Evolutionary conservation across 2,329 filamentous ascomycete species (phyloP).

Genomic region (Xylaria polymorpha): DNA sequence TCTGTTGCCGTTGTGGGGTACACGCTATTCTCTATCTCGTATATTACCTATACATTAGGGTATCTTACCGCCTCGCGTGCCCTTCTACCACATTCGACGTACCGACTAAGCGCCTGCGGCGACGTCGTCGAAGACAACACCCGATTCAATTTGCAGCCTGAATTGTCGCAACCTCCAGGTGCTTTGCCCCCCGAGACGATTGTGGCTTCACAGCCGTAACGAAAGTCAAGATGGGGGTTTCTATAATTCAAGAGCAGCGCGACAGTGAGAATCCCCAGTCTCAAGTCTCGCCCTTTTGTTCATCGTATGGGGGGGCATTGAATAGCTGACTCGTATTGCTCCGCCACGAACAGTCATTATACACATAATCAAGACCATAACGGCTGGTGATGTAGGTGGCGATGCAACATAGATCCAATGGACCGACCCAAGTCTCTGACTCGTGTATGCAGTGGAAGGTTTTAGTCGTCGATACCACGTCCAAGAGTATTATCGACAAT

Average conservation of each 20-base stretch:
- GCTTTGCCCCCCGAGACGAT: slow-evolving; percentile 27
- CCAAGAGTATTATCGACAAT: slow-evolving; percentile 88
- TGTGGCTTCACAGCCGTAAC: slow-evolving; percentile 36
- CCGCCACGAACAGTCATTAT: slow-evolving; percentile 69
- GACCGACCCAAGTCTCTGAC: slow-evolving; percentile 20
- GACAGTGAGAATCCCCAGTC: slow-evolving; percentile 66
- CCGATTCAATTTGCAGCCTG: slow-evolving; percentile 16
- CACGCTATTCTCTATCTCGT: slow-evolving; percentile 16
- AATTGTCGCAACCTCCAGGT: slow-evolving; percentile 23
- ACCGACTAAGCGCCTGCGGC: not conserved
- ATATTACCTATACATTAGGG: not conserved
- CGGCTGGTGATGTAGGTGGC: slow-evolving; percentile 78
- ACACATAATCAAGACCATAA: slow-evolving; percentile 79
- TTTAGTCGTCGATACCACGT: slow-evolving; percentile 85
- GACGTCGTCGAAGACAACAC: not conserved
- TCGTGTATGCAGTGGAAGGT: slow-evolving; percentile 86
- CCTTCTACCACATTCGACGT: not conserved
- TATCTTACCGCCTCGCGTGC: not conserved
- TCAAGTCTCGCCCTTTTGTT: slow-evolving; percentile 1
- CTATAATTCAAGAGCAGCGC: slow-evolving; percentile 85
- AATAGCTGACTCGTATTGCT: slow-evolving; percentile 26
- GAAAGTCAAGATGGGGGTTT: slow-evolving; percentile 79
- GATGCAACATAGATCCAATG: not conserved
- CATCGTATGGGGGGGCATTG: not conserved
- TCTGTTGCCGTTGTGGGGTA: not conserved